Evolutionary conservation across 352 stramenopile species (phyloP), one percentile per base, ranked within the genome.

Genomic region (Phytophthora litchii): DNA sequence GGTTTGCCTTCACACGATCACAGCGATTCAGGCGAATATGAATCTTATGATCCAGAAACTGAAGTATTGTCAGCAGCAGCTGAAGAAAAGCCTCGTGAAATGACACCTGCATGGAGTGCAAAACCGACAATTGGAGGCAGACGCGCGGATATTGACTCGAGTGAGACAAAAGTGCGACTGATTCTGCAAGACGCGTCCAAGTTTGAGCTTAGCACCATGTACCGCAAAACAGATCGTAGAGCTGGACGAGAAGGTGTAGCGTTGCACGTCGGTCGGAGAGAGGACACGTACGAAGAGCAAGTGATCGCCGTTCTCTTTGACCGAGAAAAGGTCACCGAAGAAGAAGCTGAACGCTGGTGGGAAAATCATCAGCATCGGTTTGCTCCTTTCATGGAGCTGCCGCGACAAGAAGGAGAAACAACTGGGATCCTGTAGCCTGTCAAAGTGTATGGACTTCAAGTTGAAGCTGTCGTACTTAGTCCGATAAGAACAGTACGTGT

Each of bases 161-260:
- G 67, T 23, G 80, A 88, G 44, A 89, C 77, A 3, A 94, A 91
- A 53, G 81, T 85, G n/a, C 79, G 83, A 10, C 57, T 94, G 12
- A 55, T 76, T 11, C 32, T 94, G 13, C 85, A 92, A 51, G 85
- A 94, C 48, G 83, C 83, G 11, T 78, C 80, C 17, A 76, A 77
- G 46, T 92, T 94, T 48, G 85, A 89, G 50, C 63, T 94, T 32
- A 92, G 72, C 40, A 80, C 85, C 3, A 94, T 94, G 83, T 94
- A 94, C 74, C 81, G 85, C 48, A 92, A 92, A 63, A 94, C 81
- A 1, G 85, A 94, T 62, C 79, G 78, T 35, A 83, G 82, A 54
- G 85, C 85, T n/a, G 58, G 69, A 29, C 75, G 83, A 47, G 85
- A 94, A 32, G 85, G 85, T 31, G 67, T 94, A 13, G 81, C 85